Evolutionary conservation across 1,284 basidiomycete species (phyloP).

Genomic region (Boletellus sp.): DNA sequence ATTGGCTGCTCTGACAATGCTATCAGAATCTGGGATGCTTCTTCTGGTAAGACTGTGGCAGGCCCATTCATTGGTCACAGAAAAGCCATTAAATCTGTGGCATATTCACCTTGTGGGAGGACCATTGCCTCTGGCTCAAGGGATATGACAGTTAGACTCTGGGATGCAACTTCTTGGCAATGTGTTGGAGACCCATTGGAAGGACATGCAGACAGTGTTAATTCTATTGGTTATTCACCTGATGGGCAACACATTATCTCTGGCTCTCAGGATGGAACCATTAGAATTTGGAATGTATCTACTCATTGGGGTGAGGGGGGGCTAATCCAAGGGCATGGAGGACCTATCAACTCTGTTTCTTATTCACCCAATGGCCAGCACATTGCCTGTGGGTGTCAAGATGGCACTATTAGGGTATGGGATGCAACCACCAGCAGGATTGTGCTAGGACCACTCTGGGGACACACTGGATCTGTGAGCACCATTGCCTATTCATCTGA

Average conservation of each 20-base stretch:
- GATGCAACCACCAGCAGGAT: neutral
- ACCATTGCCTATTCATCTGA: no score
- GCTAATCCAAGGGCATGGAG: neutral
- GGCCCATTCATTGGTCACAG: neutral
- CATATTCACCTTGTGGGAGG: neutral
- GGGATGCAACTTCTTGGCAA: neutral
- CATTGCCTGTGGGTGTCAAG: no score
- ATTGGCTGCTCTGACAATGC: neutral
- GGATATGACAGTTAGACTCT: neutral
- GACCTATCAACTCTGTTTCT: neutral
- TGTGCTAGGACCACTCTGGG: neutral
- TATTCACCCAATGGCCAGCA: neutral
- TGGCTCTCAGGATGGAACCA: neutral
- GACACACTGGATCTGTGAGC: neutral
- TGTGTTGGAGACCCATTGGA: neutral
- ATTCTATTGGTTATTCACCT: neutral
- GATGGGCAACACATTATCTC: neutral
- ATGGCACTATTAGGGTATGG: neutral
- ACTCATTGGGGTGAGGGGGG: neutral
- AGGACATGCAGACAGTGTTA: neutral
- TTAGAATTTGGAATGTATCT: neutral
- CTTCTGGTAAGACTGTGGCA: neutral
- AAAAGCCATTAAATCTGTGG: neutral
- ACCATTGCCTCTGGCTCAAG: neutral
- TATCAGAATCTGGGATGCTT: neutral